Percentiles rank a stretch among this genome's conserved stretches.
These are phyloP conservation scores for Juncus effusus DNA, from an alignment of 176 grass and related monocot genomes.

Conservation along the genomic window DNA sequence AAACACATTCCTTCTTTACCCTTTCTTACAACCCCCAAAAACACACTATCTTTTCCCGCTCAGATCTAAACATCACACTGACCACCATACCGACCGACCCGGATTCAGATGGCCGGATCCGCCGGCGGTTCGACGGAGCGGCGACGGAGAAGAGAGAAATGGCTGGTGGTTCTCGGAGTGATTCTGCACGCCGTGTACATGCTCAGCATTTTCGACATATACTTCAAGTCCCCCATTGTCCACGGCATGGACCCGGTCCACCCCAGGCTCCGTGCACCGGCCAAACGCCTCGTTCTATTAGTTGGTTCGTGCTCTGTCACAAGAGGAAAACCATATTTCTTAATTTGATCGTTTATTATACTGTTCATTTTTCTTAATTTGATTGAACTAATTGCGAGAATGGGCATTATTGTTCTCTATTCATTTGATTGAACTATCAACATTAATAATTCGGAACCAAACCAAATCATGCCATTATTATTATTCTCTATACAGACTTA, in stretches of 20 bases:
- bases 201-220: slow-evolving; percentile 98
- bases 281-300: slow-evolving; percentile 82
- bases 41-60: too few species aligned
- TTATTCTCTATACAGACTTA: not conserved
- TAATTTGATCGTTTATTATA: too few species aligned
- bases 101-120: slow-evolving; percentile 22
- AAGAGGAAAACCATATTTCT: too few species aligned
- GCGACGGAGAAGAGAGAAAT: slow-evolving; percentile 56
- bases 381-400: too few species aligned
- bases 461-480: not conserved
- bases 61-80: too few species aligned
- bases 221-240: slow-evolving; percentile 96
- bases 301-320: slow-evolving; percentile 41
- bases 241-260: slow-evolving; percentile 82
- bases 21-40: too few species aligned
- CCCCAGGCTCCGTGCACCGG: slow-evolving; percentile 56
- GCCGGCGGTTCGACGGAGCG: slow-evolving; percentile 29
- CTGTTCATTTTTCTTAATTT: too few species aligned
- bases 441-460: too few species aligned
- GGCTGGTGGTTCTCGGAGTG: slow-evolving; percentile 80
- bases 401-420: too few species aligned
- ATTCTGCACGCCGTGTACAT: slow-evolving; percentile 93
- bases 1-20: too few species aligned
- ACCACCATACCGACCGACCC: not conserved
- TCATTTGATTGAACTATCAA: too few species aligned